Base-by-base conservation (phyloP, 805 yeast genomes). In the Kuraishia hungarica region DNA sequence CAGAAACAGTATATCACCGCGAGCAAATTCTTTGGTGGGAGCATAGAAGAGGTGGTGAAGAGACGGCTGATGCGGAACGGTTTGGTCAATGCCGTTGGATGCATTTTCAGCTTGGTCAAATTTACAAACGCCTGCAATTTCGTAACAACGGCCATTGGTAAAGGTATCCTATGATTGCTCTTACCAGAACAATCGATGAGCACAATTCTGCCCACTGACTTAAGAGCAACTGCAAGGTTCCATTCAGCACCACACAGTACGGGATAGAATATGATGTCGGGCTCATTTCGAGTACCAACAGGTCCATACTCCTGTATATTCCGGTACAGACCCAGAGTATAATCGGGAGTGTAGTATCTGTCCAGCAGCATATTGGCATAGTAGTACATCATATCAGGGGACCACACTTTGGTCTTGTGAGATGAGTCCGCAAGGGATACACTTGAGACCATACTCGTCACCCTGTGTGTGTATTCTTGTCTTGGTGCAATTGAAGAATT, bases 141-240 rank as follows among this genome's bases (percentile, higher is more conserved):
- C 19, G 8, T n/a, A 23, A 49, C 35, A 4, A 28, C 20, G 3
- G 35, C 5, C 13, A 11, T 49, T 13, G 51, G 28, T 15, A 48
- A 48, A 10, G 50, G 23, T n/a, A 24, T 7, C 35, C 35, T 23
- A 24, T 28, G 28, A 17, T 10, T 13, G 49, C 49, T 13, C 17
- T 35, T 35, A 8, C 49, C 49, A 10, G 49, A 21, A 19, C 51
- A 49, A 17, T 49, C 51, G 10, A 49, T 28, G 11, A 49, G 28
- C 19, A 49, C 7, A 35, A 49, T 49, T 23, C n/a, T 49, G n/a
- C 35, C 24, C 15, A 55, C 54, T 10, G 59, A 53, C 39, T 58
- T 59, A 50, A 69, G 64, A 21, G 66, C 70, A 22, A 69, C 56
- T 0, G 70, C 72, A 20, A 70, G 54, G 57, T 70, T 71, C 72